Conservation (phyloP, 2,329 filamentous ascomycete genomes). For the Neospermospora avenae region DNA sequence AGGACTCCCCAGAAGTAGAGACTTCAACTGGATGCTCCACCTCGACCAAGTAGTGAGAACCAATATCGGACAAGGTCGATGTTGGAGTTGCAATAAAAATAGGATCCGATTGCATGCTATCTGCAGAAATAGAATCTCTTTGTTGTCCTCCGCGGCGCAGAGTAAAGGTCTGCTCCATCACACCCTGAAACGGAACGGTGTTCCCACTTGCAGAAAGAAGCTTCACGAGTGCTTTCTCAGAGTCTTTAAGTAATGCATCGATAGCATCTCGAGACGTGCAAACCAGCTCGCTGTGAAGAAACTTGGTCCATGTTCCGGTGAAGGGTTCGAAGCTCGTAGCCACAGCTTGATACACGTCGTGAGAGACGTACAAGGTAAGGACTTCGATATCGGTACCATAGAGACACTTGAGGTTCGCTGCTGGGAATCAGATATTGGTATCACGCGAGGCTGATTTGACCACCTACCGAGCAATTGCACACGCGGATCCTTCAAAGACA, state of each 20-base stretch:
- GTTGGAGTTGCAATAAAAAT: slow-evolving; percentile 2
- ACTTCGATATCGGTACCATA: slow-evolving; percentile 5
- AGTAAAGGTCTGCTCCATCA: background rate
- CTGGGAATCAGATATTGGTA: slow-evolving; percentile 2
- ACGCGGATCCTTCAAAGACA: slow-evolving; percentile 6
- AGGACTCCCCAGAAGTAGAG: background rate
- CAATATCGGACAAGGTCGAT: slow-evolving; percentile 1
- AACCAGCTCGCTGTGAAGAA: background rate
- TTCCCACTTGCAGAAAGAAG: slow-evolving; percentile 4
- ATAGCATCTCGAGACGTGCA: background rate
- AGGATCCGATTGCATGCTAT: slow-evolving; percentile 1
- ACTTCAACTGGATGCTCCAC: slow-evolving; percentile 2
- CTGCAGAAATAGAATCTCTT: background rate
- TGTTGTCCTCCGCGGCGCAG: background rate
- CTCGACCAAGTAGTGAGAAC: background rate
- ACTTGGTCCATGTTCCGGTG: slow-evolving; percentile 5
- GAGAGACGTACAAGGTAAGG: slow-evolving; percentile 1
- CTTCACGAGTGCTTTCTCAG: slow-evolving; percentile 5
- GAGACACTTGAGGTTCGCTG: slow-evolving; percentile 11
- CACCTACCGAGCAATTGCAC: slow-evolving; percentile 7
- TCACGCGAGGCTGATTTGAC: slow-evolving; percentile 3
- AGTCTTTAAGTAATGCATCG: background rate
- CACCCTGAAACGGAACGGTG: slow-evolving; percentile 5
- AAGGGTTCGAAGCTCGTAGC: slow-evolving; percentile 1
- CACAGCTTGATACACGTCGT: background rate